phyloP scores from a whole-genome alignment of 768 basidiomycete genomes.

The Auricularia sp. region DNA sequence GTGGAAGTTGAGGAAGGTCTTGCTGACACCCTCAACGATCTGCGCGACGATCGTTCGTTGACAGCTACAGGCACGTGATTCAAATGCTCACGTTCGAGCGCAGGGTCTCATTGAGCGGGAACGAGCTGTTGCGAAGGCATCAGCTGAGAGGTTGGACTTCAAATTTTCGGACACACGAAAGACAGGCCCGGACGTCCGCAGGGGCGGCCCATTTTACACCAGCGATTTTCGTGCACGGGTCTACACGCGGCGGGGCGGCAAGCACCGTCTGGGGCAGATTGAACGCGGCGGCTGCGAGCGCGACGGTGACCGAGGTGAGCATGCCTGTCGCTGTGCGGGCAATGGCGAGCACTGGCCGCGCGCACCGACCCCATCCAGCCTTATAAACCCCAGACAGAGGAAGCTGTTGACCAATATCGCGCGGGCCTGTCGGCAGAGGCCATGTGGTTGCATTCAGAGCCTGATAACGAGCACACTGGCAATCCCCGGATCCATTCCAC shows the following conservation, averaged over 20 bases:
- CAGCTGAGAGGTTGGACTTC: too few species aligned
- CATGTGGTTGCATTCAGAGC: too few species aligned
- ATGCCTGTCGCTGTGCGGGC: background rate
- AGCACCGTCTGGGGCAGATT: background rate
- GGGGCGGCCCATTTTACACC: constrained; percentile 48
- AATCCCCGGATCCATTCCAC: too few species aligned
- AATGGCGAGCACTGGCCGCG: background rate
- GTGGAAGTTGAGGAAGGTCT: constrained; percentile 44
- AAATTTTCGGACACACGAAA: constrained; percentile 15
- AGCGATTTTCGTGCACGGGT: constrained; percentile 44
- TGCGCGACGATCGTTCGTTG: constrained; percentile 13
- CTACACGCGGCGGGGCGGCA: constrained; percentile 11
- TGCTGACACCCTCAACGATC: constrained; percentile 49
- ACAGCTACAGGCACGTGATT: too few species aligned
- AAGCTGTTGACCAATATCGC: too few species aligned
- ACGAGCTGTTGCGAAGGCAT: constrained; percentile 17
- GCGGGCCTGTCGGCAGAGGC: too few species aligned
- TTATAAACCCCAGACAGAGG: background rate
- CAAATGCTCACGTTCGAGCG: constrained; percentile 38
- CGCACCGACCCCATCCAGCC: background rate
- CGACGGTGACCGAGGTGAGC: background rate
- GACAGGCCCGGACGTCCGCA: constrained; percentile 39
- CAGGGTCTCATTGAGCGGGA: constrained; percentile 34
- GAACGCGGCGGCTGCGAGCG: background rate
- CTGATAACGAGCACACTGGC: too few species aligned